Evolutionary conservation across 2,329 filamentous ascomycete species (phyloP).

Genomic region (Helotiales sp.): DNA sequence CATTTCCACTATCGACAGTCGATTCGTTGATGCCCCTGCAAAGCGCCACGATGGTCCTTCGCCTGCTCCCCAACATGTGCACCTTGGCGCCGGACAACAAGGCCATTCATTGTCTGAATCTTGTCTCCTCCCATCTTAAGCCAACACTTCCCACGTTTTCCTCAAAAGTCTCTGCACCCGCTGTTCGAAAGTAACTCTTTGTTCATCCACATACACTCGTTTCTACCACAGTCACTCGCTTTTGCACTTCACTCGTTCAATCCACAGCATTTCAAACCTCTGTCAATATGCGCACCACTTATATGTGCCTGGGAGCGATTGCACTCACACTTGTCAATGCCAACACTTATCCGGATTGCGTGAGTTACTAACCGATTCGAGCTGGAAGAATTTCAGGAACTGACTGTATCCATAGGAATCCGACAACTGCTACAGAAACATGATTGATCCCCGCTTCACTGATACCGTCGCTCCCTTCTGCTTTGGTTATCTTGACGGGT

Average conservation of each 20-base stretch:
- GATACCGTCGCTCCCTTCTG: constrained; percentile 43
- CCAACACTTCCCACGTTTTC: neutral
- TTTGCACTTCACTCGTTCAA: neutral
- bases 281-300: constrained; percentile 28
- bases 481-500: constrained; percentile 42
- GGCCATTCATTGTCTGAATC: constrained; percentile 1
- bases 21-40: neutral
- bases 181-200: constrained; percentile 1
- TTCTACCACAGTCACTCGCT: constrained; percentile 5
- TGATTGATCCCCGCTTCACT: constrained; percentile 44
- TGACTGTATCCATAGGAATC: constrained; percentile 27
- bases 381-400: neutral
- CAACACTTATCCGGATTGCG: constrained; percentile 34
- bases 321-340: constrained; percentile 30
- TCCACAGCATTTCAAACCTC: neutral
- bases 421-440: constrained; percentile 46
- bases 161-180: neutral
- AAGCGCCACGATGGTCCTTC: neutral
- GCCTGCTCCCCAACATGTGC: neutral
- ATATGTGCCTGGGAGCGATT: constrained; percentile 27
- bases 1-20: neutral
- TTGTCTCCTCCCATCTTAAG: neutral
- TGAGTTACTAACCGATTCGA: constrained; percentile 17
- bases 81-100: constrained; percentile 2
- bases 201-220: constrained; percentile 14